Base-by-base conservation (phyloP, 768 basidiomycete species). In the Lanmaoa rubissima region DNA sequence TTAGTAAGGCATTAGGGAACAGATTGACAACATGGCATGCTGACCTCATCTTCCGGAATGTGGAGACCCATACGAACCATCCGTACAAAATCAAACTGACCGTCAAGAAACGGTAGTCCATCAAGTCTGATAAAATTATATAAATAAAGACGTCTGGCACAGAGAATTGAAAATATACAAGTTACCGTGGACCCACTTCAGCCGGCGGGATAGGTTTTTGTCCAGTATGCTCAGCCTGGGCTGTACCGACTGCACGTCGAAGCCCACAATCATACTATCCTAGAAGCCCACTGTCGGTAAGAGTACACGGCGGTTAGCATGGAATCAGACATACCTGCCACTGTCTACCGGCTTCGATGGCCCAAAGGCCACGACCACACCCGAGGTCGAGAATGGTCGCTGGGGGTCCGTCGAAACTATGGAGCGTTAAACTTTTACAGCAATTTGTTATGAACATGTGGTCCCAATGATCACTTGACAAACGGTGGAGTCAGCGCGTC, bases 351-450 rank as follows among this genome's bases (percentile, higher is more conserved):
- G 87, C 87, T 57, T 87, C 82, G 31, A 91, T 75, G 4, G 79
- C 79, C 89, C 90, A 92, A 49, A 79, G 78, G 1, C 89, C 89
- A 44, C 75, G 79, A 6, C 89, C 88, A 64, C 87, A 89, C 0
- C 88, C 90, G 10, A 92, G 70, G 63, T 90, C 87, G 12, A 92
- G 79, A 0, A 88, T 75, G 4, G 73, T 68, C 1, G 65, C 24
- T 0, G 88, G 90, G 3, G 82, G 79, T 0, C 63, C 65, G 9
- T 76, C 72, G 49, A 86, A 85, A 43, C 77, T 72, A 62, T 83
- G 78, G 56, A 84, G 75, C 0, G 88, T 84, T 34, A 86, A 64
- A 19, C 78, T 73, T 48, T 74, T 65, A 50, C 69, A 81, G 60
- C 75, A 84, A 51, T 67, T 77, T 36, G 73, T 72, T 60, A 86